Evolutionary conservation across 1,139 yeast genomes (phyloP).

Genomic region (Nakaseomyces bracarensis): DNA sequence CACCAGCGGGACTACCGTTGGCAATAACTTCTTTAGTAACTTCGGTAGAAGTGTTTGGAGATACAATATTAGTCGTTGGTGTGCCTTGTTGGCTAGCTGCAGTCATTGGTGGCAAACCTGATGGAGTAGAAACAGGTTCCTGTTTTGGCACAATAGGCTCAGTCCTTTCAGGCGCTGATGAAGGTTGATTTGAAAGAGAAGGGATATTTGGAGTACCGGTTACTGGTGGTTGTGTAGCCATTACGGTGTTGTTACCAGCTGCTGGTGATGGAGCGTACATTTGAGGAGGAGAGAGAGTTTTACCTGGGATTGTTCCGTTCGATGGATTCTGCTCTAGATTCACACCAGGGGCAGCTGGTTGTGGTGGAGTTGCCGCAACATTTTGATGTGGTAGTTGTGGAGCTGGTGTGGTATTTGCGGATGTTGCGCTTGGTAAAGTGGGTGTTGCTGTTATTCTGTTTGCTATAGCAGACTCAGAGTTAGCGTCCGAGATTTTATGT

Average conservation of each 20-base stretch:
- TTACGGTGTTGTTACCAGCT: not conserved
- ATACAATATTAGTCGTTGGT: not conserved
- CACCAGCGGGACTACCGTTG: not conserved
- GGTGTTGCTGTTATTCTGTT: constrained; percentile 2
- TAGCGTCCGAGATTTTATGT: not conserved
- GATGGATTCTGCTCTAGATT: constrained; percentile 2
- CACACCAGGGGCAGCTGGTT: not conserved
- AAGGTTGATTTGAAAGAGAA: constrained; percentile 15
- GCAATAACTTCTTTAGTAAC: not conserved
- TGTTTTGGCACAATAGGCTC: not conserved
- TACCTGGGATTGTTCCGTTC: constrained; percentile 1
- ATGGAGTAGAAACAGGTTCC: not conserved
- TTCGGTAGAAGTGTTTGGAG: not conserved
- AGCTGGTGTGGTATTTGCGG: not conserved
- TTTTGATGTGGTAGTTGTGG: not conserved
- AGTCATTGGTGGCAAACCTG: not conserved
- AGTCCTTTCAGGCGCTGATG: not conserved
- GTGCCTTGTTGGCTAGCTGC: not conserved
- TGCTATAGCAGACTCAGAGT: not conserved
- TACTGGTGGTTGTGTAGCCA: not conserved
- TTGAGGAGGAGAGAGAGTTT: not conserved
- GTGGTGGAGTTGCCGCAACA: not conserved
- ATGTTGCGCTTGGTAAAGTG: constrained; percentile 5
- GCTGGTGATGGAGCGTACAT: not conserved
- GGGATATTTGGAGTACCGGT: constrained; percentile 4